Evolutionary conservation across 2,329 filamentous ascomycete genomes (phyloP), one percentile per base, ranked within the genome.

Genomic region (Ophiobolus disseminans): DNA sequence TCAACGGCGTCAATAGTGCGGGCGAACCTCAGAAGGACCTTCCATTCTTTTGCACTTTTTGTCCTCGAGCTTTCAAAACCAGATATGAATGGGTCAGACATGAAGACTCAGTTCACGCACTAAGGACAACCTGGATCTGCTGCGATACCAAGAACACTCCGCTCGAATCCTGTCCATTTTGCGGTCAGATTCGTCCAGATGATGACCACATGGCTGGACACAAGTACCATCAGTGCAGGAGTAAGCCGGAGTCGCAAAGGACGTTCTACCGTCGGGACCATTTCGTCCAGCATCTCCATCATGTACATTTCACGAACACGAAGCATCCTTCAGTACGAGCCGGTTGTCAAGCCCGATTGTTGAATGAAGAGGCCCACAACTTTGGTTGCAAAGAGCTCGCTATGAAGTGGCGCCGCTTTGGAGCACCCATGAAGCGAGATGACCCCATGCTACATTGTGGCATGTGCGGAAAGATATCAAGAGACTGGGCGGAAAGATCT

Each of bases 1-100:
- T 64, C 45, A 66, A 66, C 19, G 67, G 66, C 1, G 54, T 69
- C 16, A 65, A 71, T 32, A 66, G 57, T 28, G 59, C 65, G 20
- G 68, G 66, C 11, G 55, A 65, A 6, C 62, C 62, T 35, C 58
- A 65, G 25, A 53, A 66, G 39, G 63, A 69, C n/a, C 50, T 72
- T 2, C 63, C 67, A 5, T 73, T 70, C 50, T 70, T 66, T 38
- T 73, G 69, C 44, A 73, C 69, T 2, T 73, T 72, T 40, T 73
- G 69, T 36, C 65, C 65, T 3, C 58, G 68, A 26, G 65, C 69
- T 2, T 73, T 72, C 57, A 69, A 68, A 32, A 70, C 67, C 3
- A 73, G 72, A 28, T 72, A 72, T 36, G 67, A 71, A 49, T 73
- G 69, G 69, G 58, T 69, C n/a, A 62, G 69, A 5, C 69, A 73